Conservation (phyloP, 306 rosid species). For the Castanea mollissima region DNA sequence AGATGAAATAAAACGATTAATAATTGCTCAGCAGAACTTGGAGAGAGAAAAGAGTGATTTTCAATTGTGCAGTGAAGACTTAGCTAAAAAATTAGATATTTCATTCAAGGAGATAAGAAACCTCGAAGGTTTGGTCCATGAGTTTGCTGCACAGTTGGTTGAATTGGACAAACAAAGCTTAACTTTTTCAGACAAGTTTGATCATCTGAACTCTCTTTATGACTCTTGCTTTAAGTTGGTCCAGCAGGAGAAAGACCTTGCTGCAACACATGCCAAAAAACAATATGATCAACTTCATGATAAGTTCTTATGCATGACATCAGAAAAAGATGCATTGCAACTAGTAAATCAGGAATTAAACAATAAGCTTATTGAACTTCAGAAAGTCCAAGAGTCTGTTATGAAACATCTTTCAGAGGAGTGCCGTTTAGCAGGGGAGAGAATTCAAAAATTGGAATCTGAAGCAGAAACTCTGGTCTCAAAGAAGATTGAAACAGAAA, state of each 20-base stretch:
- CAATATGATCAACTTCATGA: conserved; percentile 55
- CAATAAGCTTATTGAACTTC: conserved; percentile 52
- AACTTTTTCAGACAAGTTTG: conserved; percentile 59
- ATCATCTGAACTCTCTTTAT: conserved; percentile 58
- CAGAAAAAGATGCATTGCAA: conserved; percentile 53
- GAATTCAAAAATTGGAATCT: conserved; percentile 60
- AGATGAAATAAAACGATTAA: conserved; percentile 50
- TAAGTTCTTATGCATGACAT: conserved; percentile 41
- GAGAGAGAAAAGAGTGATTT: conserved; percentile 60
- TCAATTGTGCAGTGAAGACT: conserved; percentile 47
- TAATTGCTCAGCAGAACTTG: conserved; percentile 42
- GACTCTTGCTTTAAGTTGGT: conserved; percentile 63
- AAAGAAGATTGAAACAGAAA: conserved; percentile 64
- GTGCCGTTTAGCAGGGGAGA: conserved; percentile 49
- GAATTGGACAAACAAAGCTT: conserved; percentile 63
- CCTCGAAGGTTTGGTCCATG: conserved; percentile 53
- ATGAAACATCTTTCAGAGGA: conserved; percentile 48
- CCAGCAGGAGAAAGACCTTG: conserved; percentile 61
- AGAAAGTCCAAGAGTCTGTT: conserved; percentile 58
- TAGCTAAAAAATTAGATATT: conserved; percentile 45
- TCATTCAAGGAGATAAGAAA: conserved; percentile 59
- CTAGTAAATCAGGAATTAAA: conserved; percentile 49
- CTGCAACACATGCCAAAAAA: conserved; percentile 53
- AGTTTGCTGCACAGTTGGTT: conserved; percentile 48
- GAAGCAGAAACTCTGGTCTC: conserved; percentile 63